Base-by-base conservation (phyloP, 345 rosid genomes). In the Raphanus raphanistrum region DNA sequence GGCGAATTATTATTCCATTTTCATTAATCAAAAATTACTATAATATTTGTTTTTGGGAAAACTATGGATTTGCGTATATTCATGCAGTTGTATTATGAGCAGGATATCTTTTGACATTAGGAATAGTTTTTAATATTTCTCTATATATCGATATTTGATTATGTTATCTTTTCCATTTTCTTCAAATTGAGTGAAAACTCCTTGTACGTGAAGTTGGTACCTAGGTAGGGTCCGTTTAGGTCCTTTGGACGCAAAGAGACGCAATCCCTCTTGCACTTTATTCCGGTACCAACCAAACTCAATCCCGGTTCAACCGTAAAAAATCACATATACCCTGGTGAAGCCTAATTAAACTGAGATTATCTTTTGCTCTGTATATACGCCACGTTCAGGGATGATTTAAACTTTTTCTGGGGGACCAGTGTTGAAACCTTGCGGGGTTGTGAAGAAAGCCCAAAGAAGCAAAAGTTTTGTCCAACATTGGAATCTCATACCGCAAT, bases 181-280 rank as follows among this genome's bases (percentile, higher is more conserved):
- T 21, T 21, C 21, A 21, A 21, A 21, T 21, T 21, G 21, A 21
- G 21, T 21, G 21, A 21, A 1, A 21, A 21, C 21, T 21, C 21
- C 21, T 21, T 21, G 21, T 21, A 21, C 21, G 21, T 21, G 21
- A 21, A 21, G 21, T 21, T 21, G 21, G 21, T 21, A 21, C 21
- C 21, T 35, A 17, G 52, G 71, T 74, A 60, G 82, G 82, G 75
- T 63, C 82, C 78, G 25, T 66, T 78, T 67, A 69, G 81, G 73
- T 78, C 68, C 82, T 73, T 79, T 73, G 73, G 77, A 62, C 16
- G 68, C 75, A 79, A 62, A 45, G 70, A 62, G 78, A 79, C 69
- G 82, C 82, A 79, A 73, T 62, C 59, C 74, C 36, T 15, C 7
- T 68, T 52, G 68, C 75, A 68, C 70, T 68, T 79, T 79, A 27